Evolutionary conservation across 2,329 filamentous ascomycete species (phyloP), one percentile per base, ranked within the genome.

Genomic region (Dactylella cylindrospora): DNA sequence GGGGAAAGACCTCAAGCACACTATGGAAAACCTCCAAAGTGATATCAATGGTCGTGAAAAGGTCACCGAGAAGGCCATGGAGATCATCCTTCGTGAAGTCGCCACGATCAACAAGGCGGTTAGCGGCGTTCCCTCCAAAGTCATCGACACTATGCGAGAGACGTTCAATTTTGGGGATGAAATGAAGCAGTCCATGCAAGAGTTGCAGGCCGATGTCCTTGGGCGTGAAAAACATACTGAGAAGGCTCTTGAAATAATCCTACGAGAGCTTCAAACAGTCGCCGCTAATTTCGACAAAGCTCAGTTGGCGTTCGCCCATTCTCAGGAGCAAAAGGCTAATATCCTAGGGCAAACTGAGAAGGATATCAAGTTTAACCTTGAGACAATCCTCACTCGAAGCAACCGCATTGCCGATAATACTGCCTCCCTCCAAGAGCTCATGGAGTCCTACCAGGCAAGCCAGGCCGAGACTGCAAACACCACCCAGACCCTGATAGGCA

Each of bases 1-100:
- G 19, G 80, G 85, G 10, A 85, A 91, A 61, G 66, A 68, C 66
- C 78, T 98, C 19, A 82, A 95, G 71, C 77, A 80, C 67, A 96
- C 94, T 72, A 94, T 95, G 70, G 90, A 96, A 51, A 88, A 93
- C 62, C 84, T 90, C 65, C 86, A 94, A 70, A 75, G 80, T 15
- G 77, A 82, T 5, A 79, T 88, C 23, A 86, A 94, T 36, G 84
- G 87, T 40, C 86, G 86, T 68, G 80, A 84, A 41, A 83, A 84
- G 66, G 80, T 84, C 26, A 82, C 83, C 49, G 88, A 91, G 67
- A 84, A 86, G 66, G 84, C 88, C 25, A 75, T 80, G 26, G 81
- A 86, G 66, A 84, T 90, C 65, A 67, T 68, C 28, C 19, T 64
- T 23, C 32, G 59, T 13, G 59, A 64, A 35, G 55, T 64, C 7